Evolutionary conservation across 768 basidiomycete species (phyloP).

Genomic region (Lentinula sp.): DNA sequence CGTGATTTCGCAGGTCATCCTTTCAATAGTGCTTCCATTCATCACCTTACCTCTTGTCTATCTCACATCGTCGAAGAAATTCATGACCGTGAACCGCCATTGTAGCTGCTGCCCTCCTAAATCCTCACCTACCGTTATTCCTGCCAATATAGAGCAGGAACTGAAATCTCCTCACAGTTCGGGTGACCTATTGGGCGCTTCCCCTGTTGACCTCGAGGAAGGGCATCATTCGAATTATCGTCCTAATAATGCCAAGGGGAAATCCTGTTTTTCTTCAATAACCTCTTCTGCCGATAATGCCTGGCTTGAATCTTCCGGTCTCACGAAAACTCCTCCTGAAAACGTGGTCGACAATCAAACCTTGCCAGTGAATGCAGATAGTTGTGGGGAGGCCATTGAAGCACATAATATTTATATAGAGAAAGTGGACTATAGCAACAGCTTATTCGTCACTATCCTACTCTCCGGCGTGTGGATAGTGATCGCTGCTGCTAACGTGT

Average conservation of each 20-base stretch:
- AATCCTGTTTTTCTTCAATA: not conserved
- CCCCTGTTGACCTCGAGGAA: not conserved
- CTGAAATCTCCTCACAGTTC: not conserved
- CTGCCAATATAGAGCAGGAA: not conserved
- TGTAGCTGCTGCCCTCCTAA: slow-evolving; percentile 4
- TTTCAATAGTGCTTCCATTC: slow-evolving; percentile 82
- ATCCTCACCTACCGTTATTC: not conserved
- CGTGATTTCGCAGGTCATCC: slow-evolving; percentile 80
- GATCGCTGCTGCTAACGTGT: slow-evolving; percentile 66
- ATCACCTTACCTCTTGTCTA: slow-evolving; percentile 77
- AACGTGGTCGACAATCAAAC: not conserved
- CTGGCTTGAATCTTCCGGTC: not conserved
- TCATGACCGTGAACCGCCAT: slow-evolving; percentile 65
- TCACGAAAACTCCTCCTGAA: not conserved
- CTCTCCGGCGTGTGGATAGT: slow-evolving; percentile 60
- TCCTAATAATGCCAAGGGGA: not conserved
- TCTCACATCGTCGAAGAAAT: slow-evolving; percentile 60
- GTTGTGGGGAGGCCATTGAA: slow-evolving; percentile 9
- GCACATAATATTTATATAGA: slow-evolving; percentile 22
- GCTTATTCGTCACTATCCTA: slow-evolving; percentile 39
- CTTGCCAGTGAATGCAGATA: slow-evolving; percentile 3
- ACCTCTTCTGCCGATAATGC: not conserved
- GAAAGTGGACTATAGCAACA: slow-evolving; percentile 60
- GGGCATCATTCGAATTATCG: not conserved
- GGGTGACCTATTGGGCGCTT: not conserved